phyloP scores from a whole-genome alignment of 129 eudicot genomes.

The Smallanthus sonchifolius region DNA sequence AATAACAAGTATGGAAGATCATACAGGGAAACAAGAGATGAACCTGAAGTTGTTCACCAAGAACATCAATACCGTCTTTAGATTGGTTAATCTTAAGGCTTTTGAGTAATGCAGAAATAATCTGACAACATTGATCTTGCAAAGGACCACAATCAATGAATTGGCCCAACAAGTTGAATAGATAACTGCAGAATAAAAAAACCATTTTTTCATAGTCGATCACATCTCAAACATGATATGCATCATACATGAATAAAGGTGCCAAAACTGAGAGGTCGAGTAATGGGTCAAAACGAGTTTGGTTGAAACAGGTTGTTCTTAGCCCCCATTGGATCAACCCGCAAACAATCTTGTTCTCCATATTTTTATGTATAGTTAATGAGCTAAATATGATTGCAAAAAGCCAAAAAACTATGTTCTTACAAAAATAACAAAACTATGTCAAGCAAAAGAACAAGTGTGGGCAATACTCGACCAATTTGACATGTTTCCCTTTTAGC shows the following conservation, averaged over 20 bases:
- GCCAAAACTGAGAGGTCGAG: neutral
- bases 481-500: neutral
- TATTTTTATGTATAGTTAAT: neutral
- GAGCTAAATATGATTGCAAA: neutral
- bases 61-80: slow-evolving; percentile 43
- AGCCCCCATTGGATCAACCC: neutral
- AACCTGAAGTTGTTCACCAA: slow-evolving; percentile 98
- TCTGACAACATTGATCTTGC: slow-evolving; percentile 76
- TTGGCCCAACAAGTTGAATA: slow-evolving; percentile 76
- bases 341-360: neutral
- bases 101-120: slow-evolving; percentile 64
- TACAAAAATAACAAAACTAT: neutral
- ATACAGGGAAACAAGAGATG: slow-evolving; percentile 2
- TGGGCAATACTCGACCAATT: neutral
- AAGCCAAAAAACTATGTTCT: neutral
- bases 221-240: slow-evolving; percentile 9
- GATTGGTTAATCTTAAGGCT: slow-evolving; percentile 44
- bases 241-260: slow-evolving; percentile 1
- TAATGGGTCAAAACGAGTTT: neutral
- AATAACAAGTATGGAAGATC: slow-evolving; percentile 3
- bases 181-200: slow-evolving; percentile 53
- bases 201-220: neutral
- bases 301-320: neutral
- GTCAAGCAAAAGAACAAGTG: neutral
- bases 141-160: slow-evolving; percentile 55